These are phyloP conservation scores for Ceraceosorus bombacis DNA, from an alignment of 1,284 basidiomycete species.

Conservation along the genomic window DNA sequence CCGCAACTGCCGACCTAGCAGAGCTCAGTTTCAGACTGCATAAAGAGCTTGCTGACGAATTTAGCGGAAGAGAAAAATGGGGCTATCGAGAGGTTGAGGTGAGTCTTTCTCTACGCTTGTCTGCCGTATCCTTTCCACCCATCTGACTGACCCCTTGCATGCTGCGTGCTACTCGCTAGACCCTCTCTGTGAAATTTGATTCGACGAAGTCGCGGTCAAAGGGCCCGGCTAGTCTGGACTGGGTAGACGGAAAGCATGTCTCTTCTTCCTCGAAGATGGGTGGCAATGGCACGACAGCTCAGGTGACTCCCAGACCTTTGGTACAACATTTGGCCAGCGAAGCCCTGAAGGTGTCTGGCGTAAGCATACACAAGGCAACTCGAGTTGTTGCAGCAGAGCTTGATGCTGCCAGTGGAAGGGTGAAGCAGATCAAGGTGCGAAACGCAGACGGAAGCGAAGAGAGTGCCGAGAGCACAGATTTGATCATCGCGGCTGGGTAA, in stretches of 20 bases:
- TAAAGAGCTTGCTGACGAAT: conserved; percentile 64
- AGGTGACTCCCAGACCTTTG: conserved; percentile 73
- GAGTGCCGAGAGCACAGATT: conserved; percentile 43
- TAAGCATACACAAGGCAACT: conserved; percentile 49
- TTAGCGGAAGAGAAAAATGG: conserved; percentile 65
- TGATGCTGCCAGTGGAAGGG: conserved; percentile 12
- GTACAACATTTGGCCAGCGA: conserved; percentile 68
- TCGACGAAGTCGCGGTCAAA: conserved; percentile 2
- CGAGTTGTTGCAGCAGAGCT: conserved; percentile 32
- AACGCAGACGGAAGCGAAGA: conserved; percentile 13
- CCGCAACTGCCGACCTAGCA: conserved; percentile 55
- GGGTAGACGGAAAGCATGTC: conserved; percentile 46
- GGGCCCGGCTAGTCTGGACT: conserved; percentile 18
- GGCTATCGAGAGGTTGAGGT: conserved; percentile 66
- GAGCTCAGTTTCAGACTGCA: conserved; percentile 73
- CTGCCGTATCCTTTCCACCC: not conserved
- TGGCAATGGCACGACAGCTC: conserved; percentile 58
- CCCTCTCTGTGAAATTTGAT: conserved; percentile 9
- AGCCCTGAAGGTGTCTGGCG: conserved; percentile 47
- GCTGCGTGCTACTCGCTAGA: conserved; percentile 9
- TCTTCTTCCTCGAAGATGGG: conserved; percentile 44
- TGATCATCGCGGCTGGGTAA: conserved; percentile 64
- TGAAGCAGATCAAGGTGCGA: conserved; percentile 20
- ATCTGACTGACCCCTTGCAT: too few species aligned
- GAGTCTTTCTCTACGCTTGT: conserved; percentile 36